Percentiles rank a stretch among this genome's conserved stretches.
Conservation (phyloP, 2,329 filamentous ascomycete genomes). For the Xylaria sp. region DNA sequence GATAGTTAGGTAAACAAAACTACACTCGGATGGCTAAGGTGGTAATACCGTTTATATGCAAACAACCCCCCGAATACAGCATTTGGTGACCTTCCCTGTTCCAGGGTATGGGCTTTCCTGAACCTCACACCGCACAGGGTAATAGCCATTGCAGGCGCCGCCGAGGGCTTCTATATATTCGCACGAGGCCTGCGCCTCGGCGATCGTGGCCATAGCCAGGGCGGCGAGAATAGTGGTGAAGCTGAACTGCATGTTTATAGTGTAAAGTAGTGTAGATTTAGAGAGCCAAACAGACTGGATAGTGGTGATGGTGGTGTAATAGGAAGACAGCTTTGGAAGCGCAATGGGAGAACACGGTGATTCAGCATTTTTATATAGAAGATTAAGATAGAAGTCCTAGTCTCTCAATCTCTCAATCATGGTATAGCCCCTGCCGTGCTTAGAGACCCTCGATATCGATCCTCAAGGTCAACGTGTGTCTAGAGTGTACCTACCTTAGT, state of each 20-base stretch:
- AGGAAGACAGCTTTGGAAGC: conserved; percentile 15
- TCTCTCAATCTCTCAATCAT: conserved; percentile 11
- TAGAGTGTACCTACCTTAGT: conserved; percentile 16
- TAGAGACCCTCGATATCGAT: conserved; percentile 7
- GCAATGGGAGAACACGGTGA: conserved; percentile 16
- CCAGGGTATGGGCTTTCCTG: conserved; percentile 23
- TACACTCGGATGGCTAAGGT: conserved; percentile 11
- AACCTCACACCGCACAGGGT: conserved; percentile 14
- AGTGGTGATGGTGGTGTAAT: conserved; percentile 16
- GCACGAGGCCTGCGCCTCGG: conserved; percentile 13
- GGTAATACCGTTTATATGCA: conserved; percentile 20
- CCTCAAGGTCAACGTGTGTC: conserved; percentile 14
- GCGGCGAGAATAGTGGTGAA: conserved; percentile 23
- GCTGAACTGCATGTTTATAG: conserved; percentile 21
- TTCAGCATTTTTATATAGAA: conserved; percentile 22
- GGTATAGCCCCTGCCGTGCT: conserved; percentile 13
- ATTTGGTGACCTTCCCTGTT: conserved; percentile 18
- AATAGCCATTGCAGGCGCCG: conserved; percentile 20
- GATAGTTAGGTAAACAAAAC: conserved; percentile 19
- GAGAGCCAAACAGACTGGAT: conserved; percentile 11
- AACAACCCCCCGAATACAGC: conserved; percentile 12
- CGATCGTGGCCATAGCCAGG: conserved; percentile 19
- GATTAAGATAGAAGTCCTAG: conserved; percentile 3
- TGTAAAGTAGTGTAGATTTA: conserved; percentile 20
- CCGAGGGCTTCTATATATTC: conserved; percentile 18